Evolutionary conservation across 2,329 filamentous ascomycete genomes (phyloP), one percentile per base, ranked within the genome.

Genomic region (Beauveria asiatica): DNA sequence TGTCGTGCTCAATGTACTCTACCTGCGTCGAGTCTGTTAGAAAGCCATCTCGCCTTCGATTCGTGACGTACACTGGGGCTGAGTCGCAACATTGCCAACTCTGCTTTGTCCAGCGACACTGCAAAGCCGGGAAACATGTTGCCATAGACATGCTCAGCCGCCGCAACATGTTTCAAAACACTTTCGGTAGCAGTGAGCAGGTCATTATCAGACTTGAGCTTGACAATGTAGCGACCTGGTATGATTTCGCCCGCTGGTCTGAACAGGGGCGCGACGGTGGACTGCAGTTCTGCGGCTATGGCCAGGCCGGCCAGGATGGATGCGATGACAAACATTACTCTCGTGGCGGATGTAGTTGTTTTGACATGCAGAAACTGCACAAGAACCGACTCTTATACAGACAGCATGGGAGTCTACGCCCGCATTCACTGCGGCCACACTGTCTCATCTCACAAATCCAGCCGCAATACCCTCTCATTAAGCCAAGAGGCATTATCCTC

Each of bases 191-290:
- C 4, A n/a, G 16, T 6, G 0, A 16, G 7, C 11, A 50, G 16
- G 11, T 49, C 23, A 3, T 6, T 2, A 1, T 16, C 16, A 16
- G n/a, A n/a, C 19, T 54, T 52, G 49, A 59, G 57, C 25, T 52
- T 52, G 49, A 59, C 57, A 19, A 59, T 59, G 27, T 59, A 59
- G 25, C 41, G 49, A 23, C 46, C 57, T 5, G 57, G 49, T 10
- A 59, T 53, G 5, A 46, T n/a, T 7, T 59, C 41, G 48, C 57
- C 49, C 5, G 23, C 39, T 11, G 57, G 21, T 5, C 39, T 59
- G 27, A 59, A 52, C 46, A 59, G 41, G n/a, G 57, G 57, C 30
- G 57, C 49, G 13, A 59, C 9, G 8, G 10, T 54, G 19, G 49
- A 39, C 49, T 53, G 39, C 17, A 17, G 19, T 6, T 59, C 41